A percentile compares a stretch with the other conserved stretches of the same genome.
Evolutionary conservation across 2,329 filamentous ascomycete genomes (phyloP).

Genomic region (Corinectria fuckeliana): DNA sequence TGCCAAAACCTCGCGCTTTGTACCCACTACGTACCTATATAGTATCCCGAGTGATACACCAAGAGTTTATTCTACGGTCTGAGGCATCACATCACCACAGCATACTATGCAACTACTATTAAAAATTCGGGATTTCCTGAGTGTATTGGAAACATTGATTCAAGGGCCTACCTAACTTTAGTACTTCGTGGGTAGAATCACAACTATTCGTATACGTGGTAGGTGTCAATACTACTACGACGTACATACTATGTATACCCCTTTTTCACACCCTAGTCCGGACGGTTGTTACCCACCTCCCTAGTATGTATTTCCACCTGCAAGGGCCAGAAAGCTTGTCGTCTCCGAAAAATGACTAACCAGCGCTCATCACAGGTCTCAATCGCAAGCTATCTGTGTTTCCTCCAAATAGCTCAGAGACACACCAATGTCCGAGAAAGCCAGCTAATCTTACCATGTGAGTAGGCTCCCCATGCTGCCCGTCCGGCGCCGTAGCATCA

Average conservation of each 20-base stretch:
- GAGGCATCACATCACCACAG: background rate
- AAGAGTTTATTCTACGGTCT: background rate
- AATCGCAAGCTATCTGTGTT: background rate
- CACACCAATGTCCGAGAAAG: background rate
- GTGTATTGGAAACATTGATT: background rate
- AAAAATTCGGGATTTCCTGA: background rate
- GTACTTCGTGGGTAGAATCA: too few relatives aligned
- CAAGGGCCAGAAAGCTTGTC: conserved; percentile 15
- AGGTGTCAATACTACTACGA: too few relatives aligned
- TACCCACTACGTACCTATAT: too few relatives aligned
- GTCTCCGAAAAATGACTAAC: background rate
- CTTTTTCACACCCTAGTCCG: conserved; percentile 7
- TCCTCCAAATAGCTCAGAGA: background rate
- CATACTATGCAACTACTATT: background rate
- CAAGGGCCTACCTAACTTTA: too few relatives aligned
- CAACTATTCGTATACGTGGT: too few relatives aligned
- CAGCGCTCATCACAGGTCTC: background rate
- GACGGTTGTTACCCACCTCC: background rate
- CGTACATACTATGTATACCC: conserved; percentile 11
- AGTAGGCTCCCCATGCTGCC: background rate
- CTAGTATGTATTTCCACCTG: background rate
- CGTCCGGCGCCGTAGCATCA: background rate
- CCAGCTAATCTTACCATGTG: conserved; percentile 1
- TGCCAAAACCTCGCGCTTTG: too few relatives aligned
- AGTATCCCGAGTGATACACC: background rate